phyloP scores from a whole-genome alignment of 345 rosid species.

The Salix koriyanagi region DNA sequence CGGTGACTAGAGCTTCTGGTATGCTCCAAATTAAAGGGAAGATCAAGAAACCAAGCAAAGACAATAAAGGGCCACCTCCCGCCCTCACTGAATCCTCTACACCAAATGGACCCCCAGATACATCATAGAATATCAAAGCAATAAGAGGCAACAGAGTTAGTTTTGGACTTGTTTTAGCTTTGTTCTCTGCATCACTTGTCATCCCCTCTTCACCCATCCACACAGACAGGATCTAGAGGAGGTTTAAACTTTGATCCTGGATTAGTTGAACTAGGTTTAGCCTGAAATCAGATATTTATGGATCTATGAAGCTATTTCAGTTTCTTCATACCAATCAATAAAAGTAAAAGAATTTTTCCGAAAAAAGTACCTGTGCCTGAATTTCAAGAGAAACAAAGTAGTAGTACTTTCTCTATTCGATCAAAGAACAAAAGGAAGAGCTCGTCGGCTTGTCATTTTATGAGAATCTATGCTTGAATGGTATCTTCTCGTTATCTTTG shows the following conservation, averaged over 20 bases:
- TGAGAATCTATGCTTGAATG: not conserved
- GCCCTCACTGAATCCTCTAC: constrained; percentile 82
- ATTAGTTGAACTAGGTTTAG: not conserved
- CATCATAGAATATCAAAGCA: constrained; percentile 88
- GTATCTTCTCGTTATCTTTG: not conserved
- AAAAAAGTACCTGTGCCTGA: constrained; percentile 11
- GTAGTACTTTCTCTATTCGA: not conserved
- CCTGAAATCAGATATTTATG: constrained; percentile 6
- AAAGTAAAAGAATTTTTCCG: not conserved
- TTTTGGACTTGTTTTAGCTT: constrained; percentile 47
- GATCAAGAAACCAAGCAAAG: constrained; percentile 72
- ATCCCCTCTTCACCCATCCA: constrained; percentile 70
- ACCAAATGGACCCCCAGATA: constrained; percentile 96
- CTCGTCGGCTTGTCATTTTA: not conserved
- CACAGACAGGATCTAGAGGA: constrained; percentile 7
- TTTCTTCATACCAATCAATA: not conserved
- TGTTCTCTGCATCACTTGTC: constrained; percentile 27
- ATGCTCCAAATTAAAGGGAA: constrained; percentile 90
- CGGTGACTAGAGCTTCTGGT: constrained; percentile 87
- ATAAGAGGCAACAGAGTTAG: constrained; percentile 70
- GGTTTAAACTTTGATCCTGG: constrained; percentile 5
- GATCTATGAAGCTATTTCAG: not conserved
- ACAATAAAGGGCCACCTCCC: constrained; percentile 84
- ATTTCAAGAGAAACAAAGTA: not conserved
- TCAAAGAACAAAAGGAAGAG: not conserved